Evolutionary conservation across 1,284 basidiomycete species (phyloP).

Genomic region (Irpex rosettiformis): DNA sequence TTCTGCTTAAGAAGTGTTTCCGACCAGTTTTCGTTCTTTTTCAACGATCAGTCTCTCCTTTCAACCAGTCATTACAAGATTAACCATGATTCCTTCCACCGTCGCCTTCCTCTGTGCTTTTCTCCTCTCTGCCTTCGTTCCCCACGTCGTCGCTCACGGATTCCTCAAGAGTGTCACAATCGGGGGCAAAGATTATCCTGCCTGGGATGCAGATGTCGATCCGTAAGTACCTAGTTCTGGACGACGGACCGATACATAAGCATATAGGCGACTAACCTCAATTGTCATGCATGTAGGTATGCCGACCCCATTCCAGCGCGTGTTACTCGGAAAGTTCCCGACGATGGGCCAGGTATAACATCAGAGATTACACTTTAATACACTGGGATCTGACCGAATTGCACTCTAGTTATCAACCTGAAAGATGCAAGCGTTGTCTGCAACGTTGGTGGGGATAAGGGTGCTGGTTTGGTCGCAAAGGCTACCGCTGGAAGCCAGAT

Average conservation of each 20-base stretch:
- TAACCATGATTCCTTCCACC: constrained; percentile 12
- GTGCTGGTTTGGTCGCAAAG: constrained; percentile 21
- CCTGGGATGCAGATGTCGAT: constrained; percentile 26
- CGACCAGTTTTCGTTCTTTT: not conserved
- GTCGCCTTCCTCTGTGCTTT: constrained; percentile 13
- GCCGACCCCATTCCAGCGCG: constrained; percentile 18
- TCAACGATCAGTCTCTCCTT: not conserved
- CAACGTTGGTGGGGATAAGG: constrained; percentile 28
- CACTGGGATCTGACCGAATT: not conserved
- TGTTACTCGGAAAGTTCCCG: constrained; percentile 29
- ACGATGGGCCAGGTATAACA: constrained; percentile 29
- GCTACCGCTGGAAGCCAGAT: constrained; percentile 27
- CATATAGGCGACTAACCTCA: not conserved
- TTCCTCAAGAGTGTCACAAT: constrained; percentile 22
- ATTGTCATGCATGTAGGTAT: constrained; percentile 15
- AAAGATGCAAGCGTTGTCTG: constrained; percentile 26
- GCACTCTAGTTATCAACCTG: constrained; percentile 23
- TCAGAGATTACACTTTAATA: not conserved
- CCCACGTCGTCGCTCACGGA: constrained; percentile 25
- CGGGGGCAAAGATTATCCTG: constrained; percentile 24
- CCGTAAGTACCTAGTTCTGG: constrained; percentile 19
- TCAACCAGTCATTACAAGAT: constrained; percentile 5
- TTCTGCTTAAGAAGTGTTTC: not conserved
- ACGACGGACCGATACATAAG: not conserved
- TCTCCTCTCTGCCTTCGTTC: constrained; percentile 18